A percentile compares a stretch with the other conserved stretches of the same genome.
These are phyloP conservation scores for Vickermania spadyakhi DNA, from an alignment of 208 protist species.

Conservation along the genomic window DNA sequence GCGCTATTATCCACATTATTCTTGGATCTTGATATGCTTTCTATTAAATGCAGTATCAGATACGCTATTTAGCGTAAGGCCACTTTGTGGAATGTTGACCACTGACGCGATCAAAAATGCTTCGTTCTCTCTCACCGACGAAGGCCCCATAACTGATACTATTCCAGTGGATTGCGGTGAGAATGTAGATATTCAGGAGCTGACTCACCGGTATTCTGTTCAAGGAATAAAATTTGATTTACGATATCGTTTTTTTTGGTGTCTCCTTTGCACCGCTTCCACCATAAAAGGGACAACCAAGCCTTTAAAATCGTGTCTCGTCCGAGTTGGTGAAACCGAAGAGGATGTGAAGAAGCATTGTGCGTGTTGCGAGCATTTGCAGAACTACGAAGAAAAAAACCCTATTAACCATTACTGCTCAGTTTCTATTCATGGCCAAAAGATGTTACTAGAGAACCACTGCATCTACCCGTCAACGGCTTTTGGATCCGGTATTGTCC, in stretches of 20 bases:
- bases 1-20: too few species aligned
- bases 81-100: too few species aligned
- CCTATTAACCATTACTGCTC: slow-evolving; percentile 42
- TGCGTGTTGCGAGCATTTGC: slow-evolving; percentile 34
- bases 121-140: too few species aligned
- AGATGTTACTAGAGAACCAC: slow-evolving; percentile 71
- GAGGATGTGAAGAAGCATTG: slow-evolving; percentile 45
- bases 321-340: slow-evolving; percentile 11
- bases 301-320: slow-evolving; percentile 4
- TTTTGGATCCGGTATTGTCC: slow-evolving; percentile 51
- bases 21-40: too few species aligned
- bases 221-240: background rate
- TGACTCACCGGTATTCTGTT: background rate
- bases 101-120: too few species aligned
- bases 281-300: slow-evolving; percentile 7
- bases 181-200: too few species aligned
- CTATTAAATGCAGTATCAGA: too few species aligned
- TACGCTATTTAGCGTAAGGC: too few species aligned
- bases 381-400: slow-evolving; percentile 35
- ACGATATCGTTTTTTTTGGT: background rate
- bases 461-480: slow-evolving; percentile 57
- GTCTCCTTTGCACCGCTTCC: background rate
- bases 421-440: slow-evolving; percentile 49
- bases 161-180: too few species aligned
- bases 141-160: too few species aligned